phyloP scores from a whole-genome alignment of 805 yeast genomes.

The Saccharomycopsis guyanensis region DNA sequence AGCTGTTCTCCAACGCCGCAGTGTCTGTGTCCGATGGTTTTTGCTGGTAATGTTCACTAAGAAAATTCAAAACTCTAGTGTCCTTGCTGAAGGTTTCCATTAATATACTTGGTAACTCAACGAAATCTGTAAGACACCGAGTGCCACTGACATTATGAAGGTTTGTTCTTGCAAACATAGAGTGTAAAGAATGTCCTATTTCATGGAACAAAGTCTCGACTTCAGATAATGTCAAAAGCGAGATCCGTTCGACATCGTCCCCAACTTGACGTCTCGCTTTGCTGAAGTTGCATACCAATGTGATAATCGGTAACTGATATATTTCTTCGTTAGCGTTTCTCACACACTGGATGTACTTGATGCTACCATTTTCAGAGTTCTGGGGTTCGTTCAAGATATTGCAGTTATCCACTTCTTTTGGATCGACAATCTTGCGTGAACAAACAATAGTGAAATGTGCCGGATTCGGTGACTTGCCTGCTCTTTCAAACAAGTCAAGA shows the following conservation, averaged over 20 bases:
- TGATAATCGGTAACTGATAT: conserved; percentile 83
- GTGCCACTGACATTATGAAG: conserved; percentile 93
- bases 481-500: conserved; percentile 77
- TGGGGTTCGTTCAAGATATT: conserved; percentile 21
- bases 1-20: conserved; percentile 3
- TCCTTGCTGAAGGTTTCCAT: conserved; percentile 92
- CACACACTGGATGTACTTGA: conserved; percentile 20
- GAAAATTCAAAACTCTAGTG: conserved; percentile 61
- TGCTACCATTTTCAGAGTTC: background rate
- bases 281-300: conserved; percentile 77
- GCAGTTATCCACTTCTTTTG: conserved; percentile 29
- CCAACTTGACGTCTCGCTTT: conserved; percentile 30
- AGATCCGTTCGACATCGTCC: conserved; percentile 32
- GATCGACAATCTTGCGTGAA: conserved; percentile 62
- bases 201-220: conserved; percentile 95
- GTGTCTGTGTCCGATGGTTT: background rate
- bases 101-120: conserved; percentile 90
- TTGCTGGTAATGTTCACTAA: conserved; percentile 57
- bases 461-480: conserved; percentile 72
- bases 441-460: conserved; percentile 96
- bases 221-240: conserved; percentile 63
- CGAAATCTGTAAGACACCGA: conserved; percentile 92
- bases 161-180: conserved; percentile 88
- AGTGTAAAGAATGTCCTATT: conserved; percentile 98
- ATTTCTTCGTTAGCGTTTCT: conserved; percentile 34